Base-by-base conservation (phyloP, 345 rosid species). In the Dovyalis caffra region DNA sequence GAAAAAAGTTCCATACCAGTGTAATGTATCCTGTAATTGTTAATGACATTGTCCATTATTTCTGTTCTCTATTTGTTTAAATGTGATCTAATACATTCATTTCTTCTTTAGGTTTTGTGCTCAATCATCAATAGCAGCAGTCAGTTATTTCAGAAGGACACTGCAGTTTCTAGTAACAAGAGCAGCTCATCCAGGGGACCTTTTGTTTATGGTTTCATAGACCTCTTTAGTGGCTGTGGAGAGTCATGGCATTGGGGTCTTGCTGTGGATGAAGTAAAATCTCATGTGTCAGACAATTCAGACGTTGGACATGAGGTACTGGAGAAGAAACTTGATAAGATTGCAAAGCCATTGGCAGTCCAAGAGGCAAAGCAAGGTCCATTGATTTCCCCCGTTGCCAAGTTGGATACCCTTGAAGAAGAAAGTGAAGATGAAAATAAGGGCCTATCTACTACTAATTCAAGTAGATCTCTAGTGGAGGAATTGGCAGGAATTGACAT, bases 181-280 rank as follows among this genome's bases (percentile, higher is more conserved):
- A 86, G 81, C 66, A 75, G 81, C 75, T 78, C 64, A 79, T 74
- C 86, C 20, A 79, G 64, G 67, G 93, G 85, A 64, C 90, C 92
- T 69, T 92, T 88, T 85, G 97, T 91, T 51, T 88, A 83, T 87
- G 99, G 97, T 66, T 91, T 95, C 76, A 79, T 90, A 65, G 97
- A 95, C 83, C 91, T 95, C 61, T 95, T 95, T 68, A 83, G 92
- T 80, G 96, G 93, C 74, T 88, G 82, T 70, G 97, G 88, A 80
- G 99, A 90, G 79, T 88, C 90, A 20, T 88, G 95, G 92, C 79
- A 90, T 56, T 90, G 93, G 95, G 85, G 89, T 74, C 49, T 88
- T 77, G 88, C 86, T 57, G 80, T 87, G 81, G 97, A 92, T 82
- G 91, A 89, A 11, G 61, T 83, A 26, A 81, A 84, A 67, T 86